phyloP scores from a whole-genome alignment of 1,139 yeast genomes.

The Blastobotrys aristatus region DNA sequence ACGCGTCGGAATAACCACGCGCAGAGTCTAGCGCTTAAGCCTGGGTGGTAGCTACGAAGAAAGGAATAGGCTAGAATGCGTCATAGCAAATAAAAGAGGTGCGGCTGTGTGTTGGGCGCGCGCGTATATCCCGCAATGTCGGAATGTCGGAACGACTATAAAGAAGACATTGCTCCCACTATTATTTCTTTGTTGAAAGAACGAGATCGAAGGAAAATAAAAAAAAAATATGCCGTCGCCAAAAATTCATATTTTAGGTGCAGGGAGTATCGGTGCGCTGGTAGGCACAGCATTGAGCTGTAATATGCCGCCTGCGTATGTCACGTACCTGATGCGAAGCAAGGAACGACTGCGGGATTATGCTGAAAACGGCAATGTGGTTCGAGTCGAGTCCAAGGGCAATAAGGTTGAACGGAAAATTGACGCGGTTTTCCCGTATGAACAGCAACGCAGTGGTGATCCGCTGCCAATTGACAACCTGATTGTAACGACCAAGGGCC shows the following conservation, averaged over 20 bases:
- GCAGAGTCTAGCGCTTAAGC: too few relatives aligned
- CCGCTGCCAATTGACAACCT: constrained; percentile 43
- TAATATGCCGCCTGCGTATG: constrained; percentile 34
- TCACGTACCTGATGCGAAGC: constrained; percentile 43
- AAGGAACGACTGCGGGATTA: constrained; percentile 40
- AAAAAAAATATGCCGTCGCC: constrained; percentile 10
- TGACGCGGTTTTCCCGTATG: constrained; percentile 17
- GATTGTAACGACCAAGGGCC: constrained; percentile 60
- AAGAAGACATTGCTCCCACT: neutral
- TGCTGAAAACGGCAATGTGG: constrained; percentile 37
- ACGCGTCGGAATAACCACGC: too few relatives aligned
- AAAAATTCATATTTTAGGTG: constrained; percentile 35
- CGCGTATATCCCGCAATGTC: neutral
- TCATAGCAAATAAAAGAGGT: neutral
- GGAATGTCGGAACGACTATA: too few relatives aligned
- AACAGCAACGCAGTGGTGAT: constrained; percentile 4
- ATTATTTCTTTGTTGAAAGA: neutral
- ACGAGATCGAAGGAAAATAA: neutral
- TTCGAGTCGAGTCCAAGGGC: constrained; percentile 20
- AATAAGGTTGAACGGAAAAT: constrained; percentile 17
- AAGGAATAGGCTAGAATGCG: too few relatives aligned
- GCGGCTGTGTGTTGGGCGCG: neutral
- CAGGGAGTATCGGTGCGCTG: constrained; percentile 38
- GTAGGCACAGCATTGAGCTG: constrained; percentile 36
- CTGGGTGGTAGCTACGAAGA: too few relatives aligned